These are phyloP conservation scores for Aphelidium insulamus DNA, from an alignment of 371 early-diverging fungal genomes.

Conservation along the genomic window DNA sequence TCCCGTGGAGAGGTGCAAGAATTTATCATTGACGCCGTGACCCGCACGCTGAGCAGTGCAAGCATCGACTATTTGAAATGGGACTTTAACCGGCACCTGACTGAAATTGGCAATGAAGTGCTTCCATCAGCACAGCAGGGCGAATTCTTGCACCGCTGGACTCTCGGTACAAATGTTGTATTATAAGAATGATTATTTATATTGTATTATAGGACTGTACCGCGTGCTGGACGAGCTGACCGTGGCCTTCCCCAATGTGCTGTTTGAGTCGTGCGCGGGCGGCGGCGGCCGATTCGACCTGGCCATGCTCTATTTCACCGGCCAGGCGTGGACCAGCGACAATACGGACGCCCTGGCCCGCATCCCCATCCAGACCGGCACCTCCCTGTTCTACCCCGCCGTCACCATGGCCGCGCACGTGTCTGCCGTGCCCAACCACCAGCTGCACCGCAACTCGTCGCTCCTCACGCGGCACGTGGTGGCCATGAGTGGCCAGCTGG, in stretches of 20 bases:
- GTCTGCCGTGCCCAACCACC: slow-evolving; percentile 1
- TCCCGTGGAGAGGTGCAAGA: slow-evolving; percentile 9
- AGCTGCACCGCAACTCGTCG: neutral
- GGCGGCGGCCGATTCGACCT: slow-evolving; percentile 19
- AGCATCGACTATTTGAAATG: slow-evolving; percentile 18
- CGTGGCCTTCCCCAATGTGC: slow-evolving; percentile 4
- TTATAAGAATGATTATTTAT: no score
- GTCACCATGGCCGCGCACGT: neutral
- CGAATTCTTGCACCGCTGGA: slow-evolving; percentile 6
- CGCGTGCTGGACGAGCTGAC: slow-evolving; percentile 7
- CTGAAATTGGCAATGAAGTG: slow-evolving; percentile 6
- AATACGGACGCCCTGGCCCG: slow-evolving; percentile 1
- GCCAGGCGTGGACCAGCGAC: slow-evolving; percentile 1
- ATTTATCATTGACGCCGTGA: slow-evolving; percentile 6
- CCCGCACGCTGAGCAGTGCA: slow-evolving; percentile 4
- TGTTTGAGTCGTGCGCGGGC: slow-evolving; percentile 17
- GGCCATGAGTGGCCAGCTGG: slow-evolving; percentile 1
- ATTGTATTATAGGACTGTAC: no score
- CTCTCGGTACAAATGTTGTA: no score
- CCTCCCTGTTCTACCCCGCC: neutral
- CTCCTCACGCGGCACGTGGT: neutral
- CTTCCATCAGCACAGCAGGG: slow-evolving; percentile 8
- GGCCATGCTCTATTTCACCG: slow-evolving; percentile 5
- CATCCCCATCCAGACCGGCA: neutral
- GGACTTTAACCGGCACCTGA: slow-evolving; percentile 20